These are phyloP conservation scores for Huntiella savannae DNA, from an alignment of 2,329 filamentous ascomycete genomes.

Conservation along the genomic window DNA sequence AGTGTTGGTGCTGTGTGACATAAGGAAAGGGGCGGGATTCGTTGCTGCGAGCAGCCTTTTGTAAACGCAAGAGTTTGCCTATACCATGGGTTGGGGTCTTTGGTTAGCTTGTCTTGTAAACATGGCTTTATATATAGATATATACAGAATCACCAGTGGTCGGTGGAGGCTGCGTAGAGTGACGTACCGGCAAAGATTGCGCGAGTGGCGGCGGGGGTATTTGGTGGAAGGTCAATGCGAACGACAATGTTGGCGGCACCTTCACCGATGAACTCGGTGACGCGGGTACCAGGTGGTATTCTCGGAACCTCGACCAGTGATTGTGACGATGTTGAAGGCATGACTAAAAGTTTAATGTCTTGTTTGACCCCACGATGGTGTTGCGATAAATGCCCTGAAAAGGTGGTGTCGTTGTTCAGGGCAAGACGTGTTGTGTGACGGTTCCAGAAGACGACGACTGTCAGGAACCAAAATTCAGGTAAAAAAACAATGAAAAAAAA, in stretches of 20 bases:
- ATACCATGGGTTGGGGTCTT: no score
- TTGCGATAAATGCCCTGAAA: no score
- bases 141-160: no score
- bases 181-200: conserved; percentile 21
- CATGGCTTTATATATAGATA: no score
- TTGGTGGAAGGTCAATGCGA: conserved; percentile 28
- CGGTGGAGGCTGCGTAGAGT: no score
- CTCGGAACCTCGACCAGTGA: background rate
- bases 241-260: conserved; percentile 66
- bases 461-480: no score
- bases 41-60: conserved; percentile 11
- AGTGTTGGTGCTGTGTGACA: conserved; percentile 11
- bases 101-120: background rate
- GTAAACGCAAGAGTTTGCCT: conserved; percentile 13
- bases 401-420: no score
- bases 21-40: conserved; percentile 12
- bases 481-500: no score
- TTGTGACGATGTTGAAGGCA: background rate
- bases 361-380: no score
- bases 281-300: conserved; percentile 10
- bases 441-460: no score
- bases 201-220: conserved; percentile 15
- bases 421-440: no score
- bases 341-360: background rate
- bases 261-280: conserved; percentile 33